These are phyloP conservation scores for Mortierella sp. DNA, from an alignment of 371 early-diverging fungal species.

Conservation along the genomic window DNA sequence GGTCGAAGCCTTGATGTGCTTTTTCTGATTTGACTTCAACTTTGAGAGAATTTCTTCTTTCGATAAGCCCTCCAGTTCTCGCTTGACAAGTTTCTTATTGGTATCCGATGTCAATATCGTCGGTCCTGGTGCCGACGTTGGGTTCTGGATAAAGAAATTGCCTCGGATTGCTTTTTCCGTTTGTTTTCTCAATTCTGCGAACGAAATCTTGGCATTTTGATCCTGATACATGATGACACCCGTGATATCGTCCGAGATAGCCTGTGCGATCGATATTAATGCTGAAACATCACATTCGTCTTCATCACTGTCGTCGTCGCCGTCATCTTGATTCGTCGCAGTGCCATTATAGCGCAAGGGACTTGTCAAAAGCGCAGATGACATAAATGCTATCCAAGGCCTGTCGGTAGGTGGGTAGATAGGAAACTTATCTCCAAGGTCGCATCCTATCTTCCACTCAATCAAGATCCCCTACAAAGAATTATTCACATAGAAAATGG, in stretches of 20 bases:
- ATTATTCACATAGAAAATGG: not conserved
- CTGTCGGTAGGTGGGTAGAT: slow-evolving; percentile 36
- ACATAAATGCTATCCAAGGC: slow-evolving; percentile 56
- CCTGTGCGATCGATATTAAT: slow-evolving; percentile 36
- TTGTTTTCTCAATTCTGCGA: slow-evolving; percentile 27
- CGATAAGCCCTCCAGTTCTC: slow-evolving; percentile 15
- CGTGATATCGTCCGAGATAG: slow-evolving; percentile 30
- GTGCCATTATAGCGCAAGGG: not conserved
- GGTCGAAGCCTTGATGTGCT: not conserved
- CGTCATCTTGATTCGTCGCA: not conserved
- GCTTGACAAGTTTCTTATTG: slow-evolving; percentile 1
- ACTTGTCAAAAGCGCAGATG: slow-evolving; percentile 26
- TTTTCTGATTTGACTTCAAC: not conserved
- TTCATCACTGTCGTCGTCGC: not conserved
- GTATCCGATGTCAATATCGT: not conserved
- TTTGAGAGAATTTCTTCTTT: slow-evolving; percentile 20
- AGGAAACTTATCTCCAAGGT: slow-evolving; percentile 30
- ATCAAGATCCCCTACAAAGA: slow-evolving; percentile 37
- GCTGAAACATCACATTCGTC: slow-evolving; percentile 22
- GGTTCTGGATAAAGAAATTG: slow-evolving; percentile 1
- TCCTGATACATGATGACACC: slow-evolving; percentile 51
- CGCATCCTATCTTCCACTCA: slow-evolving; percentile 47
- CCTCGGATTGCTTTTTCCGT: slow-evolving; percentile 30
- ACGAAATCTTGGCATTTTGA: slow-evolving; percentile 5
- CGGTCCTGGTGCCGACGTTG: not conserved